Base-by-base conservation (phyloP, 2,329 filamentous ascomycete genomes). In the Verticillium isaacii region DNA sequence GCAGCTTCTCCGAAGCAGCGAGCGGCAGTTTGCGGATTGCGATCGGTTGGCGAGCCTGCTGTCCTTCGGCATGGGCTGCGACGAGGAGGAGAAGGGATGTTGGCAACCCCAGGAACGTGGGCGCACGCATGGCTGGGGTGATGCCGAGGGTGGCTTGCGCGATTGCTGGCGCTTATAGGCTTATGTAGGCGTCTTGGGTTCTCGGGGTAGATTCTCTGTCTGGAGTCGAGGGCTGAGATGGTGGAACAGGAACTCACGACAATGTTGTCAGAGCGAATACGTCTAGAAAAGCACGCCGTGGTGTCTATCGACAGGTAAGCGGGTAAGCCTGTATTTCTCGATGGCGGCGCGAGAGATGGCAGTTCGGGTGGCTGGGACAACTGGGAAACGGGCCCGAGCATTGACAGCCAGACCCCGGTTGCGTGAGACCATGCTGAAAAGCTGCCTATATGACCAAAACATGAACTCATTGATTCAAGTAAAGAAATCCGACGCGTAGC, bases 1-100 rank as follows among this genome's bases (percentile, higher is more conserved):
- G 85, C 71, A 94, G 89, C 80, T 92, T 95, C 71, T 91, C 89
- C 63, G 85, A 85, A 58, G 86, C 83, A 70, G 92, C 87, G 5
- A 80, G 80, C 56, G 85, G 81, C 85, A 93, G 91, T 71, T 93
- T 93, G 70, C 84, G 85, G 60, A 93, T 80, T 1, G 85, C 90
- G 1, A 84, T 82, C 0, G 89, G 89, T 6, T 75, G 67, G 19
- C 63, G 62, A 32, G 73, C 72, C 41, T 59, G 39, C 41, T 59
- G 39, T 36, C 76, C 75, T 2, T 68, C 66, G 15, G 75, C 68
- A 56, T 78, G 75, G 2, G 74, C 73, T 2, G 77, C 71, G 55
- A 82, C 67, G 29, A 85, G 74, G 17, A 81, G 71, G 54, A 84
- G 74, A 52, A 83, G 69, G n/a, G 80, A 77, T 8, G 76, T 66